Evolutionary conservation across 306 rosid species (phyloP), one percentile per base, ranked within the genome.

Genomic region (Trifolium fragiferum): DNA sequence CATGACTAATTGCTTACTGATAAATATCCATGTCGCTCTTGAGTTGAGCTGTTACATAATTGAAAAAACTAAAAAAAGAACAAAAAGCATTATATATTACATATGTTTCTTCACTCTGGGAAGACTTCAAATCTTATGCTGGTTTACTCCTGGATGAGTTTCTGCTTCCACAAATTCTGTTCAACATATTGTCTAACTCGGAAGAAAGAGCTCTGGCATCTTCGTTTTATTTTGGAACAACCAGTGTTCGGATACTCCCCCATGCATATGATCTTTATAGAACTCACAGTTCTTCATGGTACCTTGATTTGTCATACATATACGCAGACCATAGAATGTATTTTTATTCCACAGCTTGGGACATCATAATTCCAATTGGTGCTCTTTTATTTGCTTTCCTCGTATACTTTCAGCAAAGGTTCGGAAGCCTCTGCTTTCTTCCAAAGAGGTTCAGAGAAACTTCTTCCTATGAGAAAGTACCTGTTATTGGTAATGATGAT

Each of bases 211-310:
- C 89, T 58, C 80, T 93, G 14, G 37, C 88, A 18, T 78, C 75
- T 71, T 63, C 68, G 57, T 91, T 88, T 68, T 93, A 91, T 67
- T 14, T 75, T 10, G 97, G 98, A 77, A 83, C 90, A 54, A 91
- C 94, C 70, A 15, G 83, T 81, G 86, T 91, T 73, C 94, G 87
- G 4, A 86, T 90, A 74, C 75, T 91, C 65, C 97, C 97, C 72
- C 98, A 89, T 86, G 96, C 94, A 13, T 93, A 91, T 54, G 97
- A 93, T 85, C 91, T 93, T 43, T 91, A 82, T 85, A 79, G 97
- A 79, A 88, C 87, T 78, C 97, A 73, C 73, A 77, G 81, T 57
- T 73, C 84, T 62, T 64, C 88, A 25, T 77, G 87, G 88, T 79
- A 80, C 83, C 89, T 91, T 25, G 88, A 83, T 75, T 75, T 84